Evolutionary conservation across 768 basidiomycete species (phyloP).

Genomic region (Steccherinum ochraceum): DNA sequence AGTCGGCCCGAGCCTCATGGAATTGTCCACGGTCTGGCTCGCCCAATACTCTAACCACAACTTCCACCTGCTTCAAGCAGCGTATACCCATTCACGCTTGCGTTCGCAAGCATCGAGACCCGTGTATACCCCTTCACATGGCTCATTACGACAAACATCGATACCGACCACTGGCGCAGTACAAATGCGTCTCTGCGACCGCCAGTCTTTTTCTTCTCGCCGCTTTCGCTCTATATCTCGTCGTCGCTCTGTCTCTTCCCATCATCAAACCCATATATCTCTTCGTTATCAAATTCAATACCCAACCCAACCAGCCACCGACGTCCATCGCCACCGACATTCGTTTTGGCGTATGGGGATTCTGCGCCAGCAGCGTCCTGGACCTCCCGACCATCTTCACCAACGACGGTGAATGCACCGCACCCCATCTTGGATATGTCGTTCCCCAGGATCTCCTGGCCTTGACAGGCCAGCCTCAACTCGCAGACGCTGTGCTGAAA

Average conservation of each 20-base stretch:
- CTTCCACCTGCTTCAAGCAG: too few species aligned
- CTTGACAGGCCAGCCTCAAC: conserved; percentile 36
- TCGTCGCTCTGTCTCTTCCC: conserved; percentile 70
- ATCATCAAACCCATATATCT: conserved; percentile 69
- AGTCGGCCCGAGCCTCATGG: too few species aligned
- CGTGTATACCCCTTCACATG: too few species aligned
- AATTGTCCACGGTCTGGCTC: too few species aligned
- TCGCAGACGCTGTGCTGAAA: conserved; percentile 43
- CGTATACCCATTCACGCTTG: too few species aligned
- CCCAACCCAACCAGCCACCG: conserved; percentile 25
- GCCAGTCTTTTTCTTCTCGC: conserved; percentile 45
- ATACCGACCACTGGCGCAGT: conserved; percentile 13
- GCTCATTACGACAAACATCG: background rate
- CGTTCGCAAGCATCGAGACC: too few species aligned
- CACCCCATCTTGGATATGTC: conserved; percentile 63
- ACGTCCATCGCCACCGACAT: conserved; percentile 55
- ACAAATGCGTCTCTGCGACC: conserved; percentile 40
- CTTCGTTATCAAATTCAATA: conserved; percentile 38
- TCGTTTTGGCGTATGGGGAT: conserved; percentile 79
- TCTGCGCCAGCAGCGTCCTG: conserved; percentile 48
- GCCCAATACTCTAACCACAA: too few species aligned
- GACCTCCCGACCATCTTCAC: conserved; percentile 31
- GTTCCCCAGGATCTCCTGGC: conserved; percentile 36
- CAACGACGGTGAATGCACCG: conserved; percentile 46
- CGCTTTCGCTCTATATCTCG: conserved; percentile 67